Percentiles rank a stretch among this genome's conserved stretches.
Conservation (phyloP, 2,329 filamentous ascomycete genomes). For the Paracoccidioides lutzii region DNA sequence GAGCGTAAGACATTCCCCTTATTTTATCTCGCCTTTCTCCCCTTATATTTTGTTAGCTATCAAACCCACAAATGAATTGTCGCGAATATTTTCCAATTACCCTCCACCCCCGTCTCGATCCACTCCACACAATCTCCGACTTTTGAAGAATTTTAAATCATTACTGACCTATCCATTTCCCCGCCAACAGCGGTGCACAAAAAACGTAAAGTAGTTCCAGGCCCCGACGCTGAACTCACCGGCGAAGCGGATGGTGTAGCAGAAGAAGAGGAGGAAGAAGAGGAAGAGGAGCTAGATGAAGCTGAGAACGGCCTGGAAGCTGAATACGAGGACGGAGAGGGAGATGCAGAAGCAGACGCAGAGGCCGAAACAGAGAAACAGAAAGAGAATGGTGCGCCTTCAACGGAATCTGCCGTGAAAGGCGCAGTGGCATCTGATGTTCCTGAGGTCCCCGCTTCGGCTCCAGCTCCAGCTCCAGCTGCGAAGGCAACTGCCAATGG, state of each 20-base stretch:
- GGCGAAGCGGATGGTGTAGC: slow-evolving; percentile 12
- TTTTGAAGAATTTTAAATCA: background rate
- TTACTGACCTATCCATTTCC: background rate
- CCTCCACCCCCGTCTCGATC: background rate
- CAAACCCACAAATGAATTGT: background rate
- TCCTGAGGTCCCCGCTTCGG: background rate
- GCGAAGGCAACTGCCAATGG: slow-evolving; percentile 17
- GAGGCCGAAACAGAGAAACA: slow-evolving; percentile 6
- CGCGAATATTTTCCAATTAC: background rate
- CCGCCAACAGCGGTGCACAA: slow-evolving; percentile 13
- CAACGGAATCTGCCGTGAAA: background rate
- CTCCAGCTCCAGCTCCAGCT: background rate
- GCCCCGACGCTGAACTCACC: slow-evolving; percentile 1
- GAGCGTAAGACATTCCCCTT: slow-evolving; percentile 7
- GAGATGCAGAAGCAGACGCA: slow-evolving; percentile 12
- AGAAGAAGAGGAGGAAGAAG: slow-evolving; percentile 19
- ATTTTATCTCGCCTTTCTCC: background rate
- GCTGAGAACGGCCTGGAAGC: slow-evolving; percentile 9
- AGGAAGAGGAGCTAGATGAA: background rate
- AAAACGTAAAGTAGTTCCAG: slow-evolving; percentile 17
- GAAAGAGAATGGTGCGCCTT: slow-evolving; percentile 13
- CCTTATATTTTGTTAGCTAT: background rate
- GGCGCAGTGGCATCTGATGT: background rate
- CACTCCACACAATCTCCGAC: background rate
- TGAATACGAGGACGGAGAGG: slow-evolving; percentile 15